Conservation (phyloP, 2,329 filamentous ascomycete species). For the Gremmenia infestans region DNA sequence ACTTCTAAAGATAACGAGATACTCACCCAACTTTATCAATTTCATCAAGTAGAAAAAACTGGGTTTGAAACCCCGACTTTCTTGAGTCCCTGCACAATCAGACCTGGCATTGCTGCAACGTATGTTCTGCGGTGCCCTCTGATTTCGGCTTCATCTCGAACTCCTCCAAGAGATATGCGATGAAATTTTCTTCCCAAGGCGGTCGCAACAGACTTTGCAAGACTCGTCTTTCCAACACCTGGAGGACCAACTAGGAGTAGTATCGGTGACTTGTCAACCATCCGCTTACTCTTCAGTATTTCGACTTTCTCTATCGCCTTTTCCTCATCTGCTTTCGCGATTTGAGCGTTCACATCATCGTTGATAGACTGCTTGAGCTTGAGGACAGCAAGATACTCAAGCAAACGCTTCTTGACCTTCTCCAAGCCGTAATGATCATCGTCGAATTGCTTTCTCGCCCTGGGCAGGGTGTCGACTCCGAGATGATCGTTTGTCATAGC, state of each 20-base stretch:
- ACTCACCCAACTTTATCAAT: constrained; percentile 80
- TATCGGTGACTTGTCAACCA: constrained; percentile 94
- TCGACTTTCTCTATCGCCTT: constrained; percentile 56
- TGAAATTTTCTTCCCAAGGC: constrained; percentile 94
- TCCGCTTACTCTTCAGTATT: constrained; percentile 72
- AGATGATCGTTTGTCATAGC: constrained; percentile 80
- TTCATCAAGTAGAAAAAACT: constrained; percentile 93
- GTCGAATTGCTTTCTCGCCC: constrained; percentile 84
- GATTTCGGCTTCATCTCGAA: constrained; percentile 95
- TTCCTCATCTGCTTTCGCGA: constrained; percentile 61
- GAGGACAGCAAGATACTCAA: constrained; percentile 95
- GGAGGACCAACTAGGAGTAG: constrained; percentile 89
- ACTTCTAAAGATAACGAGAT: background rate
- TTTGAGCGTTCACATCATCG: constrained; percentile 73
- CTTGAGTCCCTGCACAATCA: constrained; percentile 88
- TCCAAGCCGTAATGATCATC: constrained; percentile 95
- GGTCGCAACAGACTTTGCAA: constrained; percentile 88
- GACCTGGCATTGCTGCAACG: constrained; percentile 96
- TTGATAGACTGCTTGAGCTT: constrained; percentile 92
- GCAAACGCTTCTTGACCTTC: constrained; percentile 91
- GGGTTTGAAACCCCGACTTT: constrained; percentile 96
- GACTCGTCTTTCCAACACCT: constrained; percentile 91
- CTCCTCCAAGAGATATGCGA: constrained; percentile 90
- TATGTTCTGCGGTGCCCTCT: constrained; percentile 92
- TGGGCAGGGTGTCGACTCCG: constrained; percentile 70